These are phyloP conservation scores for Solanum piurae DNA, from an alignment of 257 asterid species.

Conservation along the genomic window DNA sequence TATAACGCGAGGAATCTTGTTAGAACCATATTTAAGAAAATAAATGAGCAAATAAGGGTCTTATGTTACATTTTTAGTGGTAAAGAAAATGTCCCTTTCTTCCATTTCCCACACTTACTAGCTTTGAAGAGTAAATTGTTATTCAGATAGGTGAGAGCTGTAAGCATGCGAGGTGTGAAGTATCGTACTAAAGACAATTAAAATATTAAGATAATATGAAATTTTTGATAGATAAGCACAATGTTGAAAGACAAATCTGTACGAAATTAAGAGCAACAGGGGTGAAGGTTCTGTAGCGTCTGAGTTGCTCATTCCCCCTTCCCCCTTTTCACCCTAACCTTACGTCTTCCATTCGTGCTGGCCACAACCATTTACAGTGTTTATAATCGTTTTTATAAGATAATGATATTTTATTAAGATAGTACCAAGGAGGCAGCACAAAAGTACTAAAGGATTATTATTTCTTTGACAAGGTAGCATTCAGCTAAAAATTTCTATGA, in stretches of 20 bases:
- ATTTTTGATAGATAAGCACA: neutral
- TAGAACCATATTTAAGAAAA: neutral
- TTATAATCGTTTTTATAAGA: neutral
- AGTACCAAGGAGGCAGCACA: neutral
- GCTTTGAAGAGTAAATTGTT: neutral
- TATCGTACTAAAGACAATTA: neutral
- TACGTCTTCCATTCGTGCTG: neutral
- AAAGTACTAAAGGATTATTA: neutral
- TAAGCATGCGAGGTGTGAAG: neutral
- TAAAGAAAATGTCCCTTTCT: neutral
- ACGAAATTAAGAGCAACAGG: neutral
- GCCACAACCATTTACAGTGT: neutral
- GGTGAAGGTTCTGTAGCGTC: neutral
- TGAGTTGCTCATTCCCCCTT: neutral
- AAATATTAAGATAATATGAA: neutral
- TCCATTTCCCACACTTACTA: neutral
- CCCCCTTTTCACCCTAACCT: neutral
- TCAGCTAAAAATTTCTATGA: neutral
- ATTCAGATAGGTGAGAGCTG: neutral
- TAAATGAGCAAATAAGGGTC: neutral
- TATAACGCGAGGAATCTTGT: neutral
- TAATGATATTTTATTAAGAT: neutral
- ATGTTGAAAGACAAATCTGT: neutral
- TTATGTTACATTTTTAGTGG: neutral
- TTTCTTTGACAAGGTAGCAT: neutral